Conservation (phyloP, 495 filamentous ascomycete species). For the Xylaria bambusicola region DNA sequence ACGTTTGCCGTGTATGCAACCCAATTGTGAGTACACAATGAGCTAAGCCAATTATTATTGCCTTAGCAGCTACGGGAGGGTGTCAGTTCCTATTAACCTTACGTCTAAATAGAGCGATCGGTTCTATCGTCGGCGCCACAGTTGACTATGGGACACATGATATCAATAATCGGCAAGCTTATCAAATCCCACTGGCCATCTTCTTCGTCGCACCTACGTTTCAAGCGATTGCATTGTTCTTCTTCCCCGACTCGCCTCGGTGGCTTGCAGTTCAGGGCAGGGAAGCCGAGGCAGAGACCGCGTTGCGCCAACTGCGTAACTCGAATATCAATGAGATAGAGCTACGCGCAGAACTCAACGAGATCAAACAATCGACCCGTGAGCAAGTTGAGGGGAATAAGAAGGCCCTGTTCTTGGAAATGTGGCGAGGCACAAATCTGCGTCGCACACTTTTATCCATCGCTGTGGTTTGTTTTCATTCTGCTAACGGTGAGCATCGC, state of each 20-base stretch:
- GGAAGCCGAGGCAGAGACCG: conserved; percentile 43
- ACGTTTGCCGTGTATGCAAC: conserved; percentile 39
- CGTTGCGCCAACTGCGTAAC: conserved; percentile 47
- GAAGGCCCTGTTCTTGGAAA: conserved; percentile 46
- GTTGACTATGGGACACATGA: conserved; percentile 54
- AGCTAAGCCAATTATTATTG: no score
- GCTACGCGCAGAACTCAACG: conserved; percentile 48
- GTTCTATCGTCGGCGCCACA: conserved; percentile 54
- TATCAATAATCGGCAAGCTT: conserved; percentile 42
- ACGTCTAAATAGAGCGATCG: conserved; percentile 29
- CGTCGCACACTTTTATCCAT: conserved; percentile 33
- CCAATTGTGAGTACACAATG: conserved; percentile 32
- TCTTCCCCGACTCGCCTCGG: conserved; percentile 58
- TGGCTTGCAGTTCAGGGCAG: conserved; percentile 55
- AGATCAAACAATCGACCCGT: conserved; percentile 47
- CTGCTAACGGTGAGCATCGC: conserved; percentile 32
- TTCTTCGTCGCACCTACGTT: conserved; percentile 54
- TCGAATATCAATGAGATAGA: conserved; percentile 33
- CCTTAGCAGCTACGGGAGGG: no score
- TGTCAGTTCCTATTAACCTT: no score
- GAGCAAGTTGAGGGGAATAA: conserved; percentile 41
- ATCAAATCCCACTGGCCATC: conserved; percentile 54
- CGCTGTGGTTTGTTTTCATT: conserved; percentile 35
- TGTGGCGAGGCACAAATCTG: conserved; percentile 40
- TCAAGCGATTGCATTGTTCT: conserved; percentile 48